Evolutionary conservation across 305 asterid genomes (phyloP).

Genomic region (Plantago coronopus): DNA sequence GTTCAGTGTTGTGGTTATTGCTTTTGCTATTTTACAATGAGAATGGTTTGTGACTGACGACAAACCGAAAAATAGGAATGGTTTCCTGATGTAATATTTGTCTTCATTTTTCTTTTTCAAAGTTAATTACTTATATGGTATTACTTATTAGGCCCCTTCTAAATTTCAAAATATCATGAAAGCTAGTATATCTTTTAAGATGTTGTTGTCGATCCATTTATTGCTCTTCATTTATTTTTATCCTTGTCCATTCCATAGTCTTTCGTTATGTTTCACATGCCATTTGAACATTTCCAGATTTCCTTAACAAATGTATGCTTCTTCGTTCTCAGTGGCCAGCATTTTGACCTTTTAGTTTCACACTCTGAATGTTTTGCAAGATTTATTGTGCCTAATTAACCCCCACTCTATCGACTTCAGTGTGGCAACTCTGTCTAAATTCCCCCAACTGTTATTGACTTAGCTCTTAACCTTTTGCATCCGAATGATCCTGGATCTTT

Average conservation of each 20-base stretch:
- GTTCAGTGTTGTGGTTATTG: too few species aligned
- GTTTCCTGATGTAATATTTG: not conserved
- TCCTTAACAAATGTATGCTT: constrained; percentile 1
- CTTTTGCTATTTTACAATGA: too few species aligned
- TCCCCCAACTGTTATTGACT: constrained; percentile 4
- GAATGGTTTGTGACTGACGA: too few species aligned
- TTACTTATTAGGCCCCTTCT: not conserved
- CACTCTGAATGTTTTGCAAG: not conserved
- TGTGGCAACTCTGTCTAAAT: not conserved
- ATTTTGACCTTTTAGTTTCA: constrained; percentile 12
- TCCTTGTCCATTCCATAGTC: not conserved
- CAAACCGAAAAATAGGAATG: too few species aligned
- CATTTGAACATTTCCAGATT: not conserved
- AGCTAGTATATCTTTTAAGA: constrained; percentile 8
- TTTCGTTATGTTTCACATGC: not conserved
- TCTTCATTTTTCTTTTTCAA: not conserved
- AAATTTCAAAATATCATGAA: constrained; percentile 2
- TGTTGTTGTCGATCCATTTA: not conserved
- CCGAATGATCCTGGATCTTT: constrained; percentile 17
- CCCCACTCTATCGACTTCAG: not conserved
- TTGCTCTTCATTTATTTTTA: not conserved
- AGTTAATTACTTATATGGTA: constrained; percentile 15
- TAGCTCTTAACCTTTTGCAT: constrained; percentile 13
- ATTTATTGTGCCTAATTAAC: constrained; percentile 6
- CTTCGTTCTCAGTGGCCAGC: not conserved